Percentiles rank a stretch among this genome's conserved stretches.
Evolutionary conservation across 2,329 filamentous ascomycete species (phyloP).

Genomic region (Arthrobotrys entomopaga): DNA sequence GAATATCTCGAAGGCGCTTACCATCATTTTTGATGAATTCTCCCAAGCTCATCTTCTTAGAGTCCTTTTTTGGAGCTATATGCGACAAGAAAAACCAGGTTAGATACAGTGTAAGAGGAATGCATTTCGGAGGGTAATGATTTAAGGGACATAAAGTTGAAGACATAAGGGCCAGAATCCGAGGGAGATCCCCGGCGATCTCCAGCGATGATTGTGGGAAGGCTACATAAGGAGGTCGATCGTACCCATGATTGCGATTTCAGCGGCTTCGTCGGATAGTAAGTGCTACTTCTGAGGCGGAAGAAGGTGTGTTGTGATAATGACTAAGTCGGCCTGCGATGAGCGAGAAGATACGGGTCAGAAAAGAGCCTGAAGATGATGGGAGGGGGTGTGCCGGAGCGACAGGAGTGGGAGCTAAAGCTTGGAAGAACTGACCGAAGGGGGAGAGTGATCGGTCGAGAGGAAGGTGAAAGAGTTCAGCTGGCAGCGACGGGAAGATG

Average conservation of each 20-base stretch:
- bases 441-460: conserved; percentile 20
- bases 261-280: neutral
- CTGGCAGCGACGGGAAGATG: conserved; percentile 42
- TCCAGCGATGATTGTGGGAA: conserved; percentile 7
- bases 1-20: conserved; percentile 66
- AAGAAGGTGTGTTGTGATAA: conserved; percentile 6
- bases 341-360: conserved; percentile 24
- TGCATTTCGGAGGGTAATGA: no score
- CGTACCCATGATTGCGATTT: conserved; percentile 70
- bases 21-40: conserved; percentile 93
- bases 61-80: conserved; percentile 88
- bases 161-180: conserved; percentile 7
- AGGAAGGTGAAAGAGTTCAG: conserved; percentile 12
- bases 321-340: conserved; percentile 26
- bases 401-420: neutral
- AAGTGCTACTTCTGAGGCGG: conserved; percentile 5
- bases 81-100: conserved; percentile 60
- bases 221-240: conserved; percentile 51
- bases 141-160: neutral
- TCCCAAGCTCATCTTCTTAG: conserved; percentile 96
- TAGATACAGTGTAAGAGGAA: neutral
- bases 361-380: conserved; percentile 38
- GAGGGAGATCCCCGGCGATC: conserved; percentile 39
- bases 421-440: conserved; percentile 9
- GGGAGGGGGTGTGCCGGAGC: neutral